phyloP scores from a whole-genome alignment of 2,329 filamentous ascomycete species.

The Nothomitra cinnamomea region DNA sequence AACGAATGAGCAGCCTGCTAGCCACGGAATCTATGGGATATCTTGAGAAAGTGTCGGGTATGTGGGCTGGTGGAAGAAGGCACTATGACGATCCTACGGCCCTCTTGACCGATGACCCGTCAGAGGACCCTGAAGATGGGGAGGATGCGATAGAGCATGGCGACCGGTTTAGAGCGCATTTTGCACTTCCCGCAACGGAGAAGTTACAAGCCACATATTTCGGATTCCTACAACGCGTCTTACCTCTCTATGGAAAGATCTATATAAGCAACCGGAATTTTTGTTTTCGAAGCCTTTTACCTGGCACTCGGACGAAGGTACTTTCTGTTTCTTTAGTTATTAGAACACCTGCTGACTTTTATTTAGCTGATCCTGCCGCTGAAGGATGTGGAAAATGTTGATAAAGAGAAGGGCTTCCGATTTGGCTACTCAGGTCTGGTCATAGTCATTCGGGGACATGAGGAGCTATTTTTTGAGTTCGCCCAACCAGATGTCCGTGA shows the following conservation, averaged over 20 bases:
- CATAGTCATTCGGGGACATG: constrained; percentile 81
- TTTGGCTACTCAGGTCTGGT: constrained; percentile 84
- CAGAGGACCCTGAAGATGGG: constrained; percentile 37
- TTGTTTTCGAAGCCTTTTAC: constrained; percentile 83
- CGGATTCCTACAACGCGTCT: constrained; percentile 73
- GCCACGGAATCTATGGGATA: constrained; percentile 92
- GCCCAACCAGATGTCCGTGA: constrained; percentile 60
- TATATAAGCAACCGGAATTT: constrained; percentile 80
- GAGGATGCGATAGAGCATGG: constrained; percentile 35
- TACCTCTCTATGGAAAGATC: constrained; percentile 90
- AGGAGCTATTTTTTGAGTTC: constrained; percentile 96
- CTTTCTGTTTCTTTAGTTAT: neutral
- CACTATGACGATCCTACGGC: constrained; percentile 68
- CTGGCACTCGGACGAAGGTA: constrained; percentile 71
- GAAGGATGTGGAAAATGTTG: constrained; percentile 79
- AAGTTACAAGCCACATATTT: constrained; percentile 80
- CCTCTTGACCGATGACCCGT: constrained; percentile 47
- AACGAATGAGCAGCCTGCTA: constrained; percentile 64
- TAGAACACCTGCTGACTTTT: neutral
- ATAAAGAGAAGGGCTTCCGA: constrained; percentile 89
- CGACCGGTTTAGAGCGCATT: constrained; percentile 69
- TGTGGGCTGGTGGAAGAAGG: constrained; percentile 82
- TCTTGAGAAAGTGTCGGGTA: constrained; percentile 88
- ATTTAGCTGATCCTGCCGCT: constrained; percentile 57
- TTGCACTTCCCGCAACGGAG: constrained; percentile 72